Percentiles rank a stretch among this genome's conserved stretches.
phyloP scores from a whole-genome alignment of 2,329 filamentous ascomycete genomes.

The Epichloe gansuensis region DNA sequence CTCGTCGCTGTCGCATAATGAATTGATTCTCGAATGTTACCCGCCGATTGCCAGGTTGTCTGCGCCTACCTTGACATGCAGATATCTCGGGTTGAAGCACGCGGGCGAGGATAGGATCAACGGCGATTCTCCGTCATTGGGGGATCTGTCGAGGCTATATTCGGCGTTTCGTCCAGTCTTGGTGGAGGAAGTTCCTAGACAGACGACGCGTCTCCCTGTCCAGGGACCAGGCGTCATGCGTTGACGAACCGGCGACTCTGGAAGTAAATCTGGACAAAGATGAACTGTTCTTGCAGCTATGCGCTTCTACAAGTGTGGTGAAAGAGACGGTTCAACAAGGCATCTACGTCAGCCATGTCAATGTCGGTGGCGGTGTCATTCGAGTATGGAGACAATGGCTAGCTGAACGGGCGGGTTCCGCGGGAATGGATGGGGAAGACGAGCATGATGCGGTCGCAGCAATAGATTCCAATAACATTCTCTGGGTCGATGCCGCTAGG shows the following conservation, averaged over 20 bases:
- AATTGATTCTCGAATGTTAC: conserved; percentile 66
- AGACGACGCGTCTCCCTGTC: neutral
- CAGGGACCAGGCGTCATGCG: conserved; percentile 1
- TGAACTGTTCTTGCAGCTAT: conserved; percentile 65
- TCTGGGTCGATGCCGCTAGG: conserved; percentile 55
- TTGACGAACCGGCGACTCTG: conserved; percentile 38
- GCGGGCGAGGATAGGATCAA: conserved; percentile 6
- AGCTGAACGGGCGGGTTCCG: conserved; percentile 22
- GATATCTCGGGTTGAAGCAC: conserved; percentile 45
- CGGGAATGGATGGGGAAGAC: neutral
- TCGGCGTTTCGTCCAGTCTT: conserved; percentile 56
- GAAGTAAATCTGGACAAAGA: conserved; percentile 52
- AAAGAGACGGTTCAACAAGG: conserved; percentile 48
- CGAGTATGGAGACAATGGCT: conserved; percentile 66
- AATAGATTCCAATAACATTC: conserved; percentile 23
- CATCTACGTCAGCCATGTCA: conserved; percentile 50
- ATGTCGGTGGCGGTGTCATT: conserved; percentile 54
- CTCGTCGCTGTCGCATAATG: conserved; percentile 26
- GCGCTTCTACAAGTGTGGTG: conserved; percentile 54
- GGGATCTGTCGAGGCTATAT: conserved; percentile 45
- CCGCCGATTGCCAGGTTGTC: conserved; percentile 57
- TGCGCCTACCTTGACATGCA: conserved; percentile 54
- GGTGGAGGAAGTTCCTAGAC: conserved; percentile 31
- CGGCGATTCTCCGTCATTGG: conserved; percentile 12
- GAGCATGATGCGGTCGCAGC: neutral